Conservation (phyloP, 805 yeast genomes). For the Pichia deserticola region DNA sequence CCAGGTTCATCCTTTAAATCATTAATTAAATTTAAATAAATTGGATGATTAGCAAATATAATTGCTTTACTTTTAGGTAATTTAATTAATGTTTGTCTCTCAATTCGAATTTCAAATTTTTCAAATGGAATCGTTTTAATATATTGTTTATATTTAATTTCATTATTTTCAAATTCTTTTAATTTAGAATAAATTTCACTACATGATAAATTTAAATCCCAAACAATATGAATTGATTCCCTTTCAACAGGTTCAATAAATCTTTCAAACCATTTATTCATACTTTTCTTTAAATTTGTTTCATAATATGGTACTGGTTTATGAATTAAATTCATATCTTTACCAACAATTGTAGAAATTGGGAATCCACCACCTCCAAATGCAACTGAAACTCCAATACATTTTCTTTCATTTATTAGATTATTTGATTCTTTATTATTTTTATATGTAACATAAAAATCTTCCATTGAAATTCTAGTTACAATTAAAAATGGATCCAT, state of each 20-base stretch:
- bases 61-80: constrained; percentile 35
- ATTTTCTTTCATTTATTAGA: constrained; percentile 17
- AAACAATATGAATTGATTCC: constrained; percentile 42
- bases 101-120: constrained; percentile 39
- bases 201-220: constrained; percentile 36
- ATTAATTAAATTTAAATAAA: constrained; percentile 29
- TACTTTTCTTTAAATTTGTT: constrained; percentile 38
- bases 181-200: constrained; percentile 25
- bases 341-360: constrained; percentile 24
- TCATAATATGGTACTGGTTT: constrained; percentile 42
- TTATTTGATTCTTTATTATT: constrained; percentile 20
- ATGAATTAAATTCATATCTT: constrained; percentile 38
- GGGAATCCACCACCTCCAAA: constrained; percentile 49
- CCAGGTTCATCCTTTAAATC: constrained; percentile 43
- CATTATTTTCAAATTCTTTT: constrained; percentile 31
- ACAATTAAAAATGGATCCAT: constrained; percentile 39
- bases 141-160: constrained; percentile 21
- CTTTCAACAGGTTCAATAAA: constrained; percentile 41
- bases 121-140: constrained; percentile 30
- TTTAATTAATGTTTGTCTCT: constrained; percentile 39
- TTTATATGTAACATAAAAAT: constrained; percentile 36
- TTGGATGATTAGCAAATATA: constrained; percentile 25
- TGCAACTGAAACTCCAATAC: constrained; percentile 45
- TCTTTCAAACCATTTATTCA: constrained; percentile 44
- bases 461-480: constrained; percentile 44